Base-by-base conservation (phyloP, 2,329 filamentous ascomycete genomes). In the Catunica adiposa region DNA sequence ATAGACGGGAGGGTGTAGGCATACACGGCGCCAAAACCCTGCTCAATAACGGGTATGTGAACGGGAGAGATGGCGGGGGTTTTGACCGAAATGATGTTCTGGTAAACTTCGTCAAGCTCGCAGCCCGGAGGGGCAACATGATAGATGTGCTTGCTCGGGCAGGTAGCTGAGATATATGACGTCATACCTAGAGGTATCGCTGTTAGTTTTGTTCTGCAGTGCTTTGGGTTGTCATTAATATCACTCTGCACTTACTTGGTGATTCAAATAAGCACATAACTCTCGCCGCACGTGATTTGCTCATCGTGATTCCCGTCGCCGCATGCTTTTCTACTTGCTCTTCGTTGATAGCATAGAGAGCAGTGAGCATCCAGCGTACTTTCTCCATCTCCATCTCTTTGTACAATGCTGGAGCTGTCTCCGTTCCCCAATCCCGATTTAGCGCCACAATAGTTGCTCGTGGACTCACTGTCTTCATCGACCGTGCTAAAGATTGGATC, bases 351-450 rank as follows among this genome's bases (percentile, higher is more conserved):
- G 68, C 69, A 59, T 73, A 71, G 54, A 84, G 66, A 1, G 73
- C 73, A 26, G 75, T 79, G 34, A 82, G 68, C 68, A 87, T 75
- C 79, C 79, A 82, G 42, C 76, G 66, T 61, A 79, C 77, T 62
- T 77, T 77, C 59, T 77, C 74, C 51, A 77, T 67, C 57, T 76
- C 75, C 3, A 76, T 62, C 53, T 76, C 72, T 61, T 70, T 69
- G 61, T 73, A 75, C 20, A 77, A 65, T 38, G 68, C 70, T 2
- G 73, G 69, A 55, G 76, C 72, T 0, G 67, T 64, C 11, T 70
- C 67, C 22, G 64, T 66, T 8, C 69, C 68, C 68, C 73, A 74
- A 44, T 71, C 69, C 60, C 77, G 73, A 31, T 73, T 77, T 38
- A 84, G 68, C 3, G 78, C 72, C 34, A 73, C 69, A 3, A 83